Conservation (phyloP, 2,329 filamentous ascomycete genomes). For the Sclerotinia minor region DNA sequence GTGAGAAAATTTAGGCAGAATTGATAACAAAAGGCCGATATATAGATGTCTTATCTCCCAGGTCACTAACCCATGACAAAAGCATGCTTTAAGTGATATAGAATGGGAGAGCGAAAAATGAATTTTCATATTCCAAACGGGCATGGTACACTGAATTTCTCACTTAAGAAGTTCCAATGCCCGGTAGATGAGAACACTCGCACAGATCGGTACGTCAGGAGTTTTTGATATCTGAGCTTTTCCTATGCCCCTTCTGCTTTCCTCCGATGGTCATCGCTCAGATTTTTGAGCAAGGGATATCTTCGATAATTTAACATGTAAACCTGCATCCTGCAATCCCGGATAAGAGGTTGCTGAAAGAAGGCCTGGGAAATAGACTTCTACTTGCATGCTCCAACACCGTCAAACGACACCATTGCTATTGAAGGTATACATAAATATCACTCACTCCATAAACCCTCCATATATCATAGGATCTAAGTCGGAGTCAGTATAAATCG, state of each 20-base stretch:
- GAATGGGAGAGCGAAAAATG: background rate
- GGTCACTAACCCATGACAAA: background rate
- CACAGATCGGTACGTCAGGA: background rate
- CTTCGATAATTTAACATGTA: background rate
- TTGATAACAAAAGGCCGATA: background rate
- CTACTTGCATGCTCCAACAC: rapidly evolving
- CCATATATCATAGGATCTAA: constrained; percentile 75
- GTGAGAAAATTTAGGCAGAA: background rate
- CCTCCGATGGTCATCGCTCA: background rate
- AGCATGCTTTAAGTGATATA: background rate
- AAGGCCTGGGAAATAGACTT: background rate
- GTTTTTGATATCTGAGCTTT: background rate
- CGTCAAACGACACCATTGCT: background rate
- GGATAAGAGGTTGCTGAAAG: background rate
- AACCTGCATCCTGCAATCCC: background rate
- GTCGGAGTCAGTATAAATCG: background rate
- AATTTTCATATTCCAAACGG: background rate
- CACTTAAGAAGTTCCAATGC: background rate
- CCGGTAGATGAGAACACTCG: too few species aligned
- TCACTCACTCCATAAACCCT: constrained; percentile 75
- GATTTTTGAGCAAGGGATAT: background rate
- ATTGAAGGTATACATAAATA: background rate
- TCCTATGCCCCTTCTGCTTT: background rate
- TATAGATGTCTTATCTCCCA: background rate
- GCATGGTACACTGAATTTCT: background rate